phyloP scores from a whole-genome alignment of 441 rosid genomes.

The Biscutella auriculata region DNA sequence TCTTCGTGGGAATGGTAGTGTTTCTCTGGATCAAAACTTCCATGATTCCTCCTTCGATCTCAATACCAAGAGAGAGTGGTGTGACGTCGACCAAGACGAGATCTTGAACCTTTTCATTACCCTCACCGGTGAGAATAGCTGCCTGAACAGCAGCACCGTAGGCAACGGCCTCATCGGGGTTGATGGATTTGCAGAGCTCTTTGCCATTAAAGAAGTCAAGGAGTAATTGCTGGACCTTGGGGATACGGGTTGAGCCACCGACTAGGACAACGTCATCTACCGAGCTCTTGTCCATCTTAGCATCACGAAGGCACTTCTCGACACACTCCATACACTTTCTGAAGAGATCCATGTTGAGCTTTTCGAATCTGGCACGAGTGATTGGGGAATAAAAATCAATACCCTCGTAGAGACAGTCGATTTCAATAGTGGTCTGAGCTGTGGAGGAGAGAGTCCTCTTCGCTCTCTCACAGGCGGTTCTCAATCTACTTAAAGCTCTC shows the following conservation, averaged over 20 bases:
- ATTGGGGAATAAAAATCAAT: conserved; percentile 44
- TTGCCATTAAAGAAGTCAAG: conserved; percentile 51
- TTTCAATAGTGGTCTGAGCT: conserved; percentile 48
- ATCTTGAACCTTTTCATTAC: conserved; percentile 56
- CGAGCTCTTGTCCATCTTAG: conserved; percentile 41
- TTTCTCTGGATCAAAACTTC: conserved; percentile 42
- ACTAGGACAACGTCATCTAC: conserved; percentile 55
- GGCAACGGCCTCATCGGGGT: conserved; percentile 57
- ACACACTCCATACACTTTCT: conserved; percentile 57
- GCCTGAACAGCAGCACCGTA: conserved; percentile 63
- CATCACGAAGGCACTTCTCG: conserved; percentile 54
- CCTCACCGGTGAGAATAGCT: conserved; percentile 51
- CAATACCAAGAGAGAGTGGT: conserved; percentile 49
- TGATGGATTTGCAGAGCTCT: conserved; percentile 53
- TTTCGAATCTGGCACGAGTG: conserved; percentile 47
- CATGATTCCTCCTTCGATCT: conserved; percentile 49
- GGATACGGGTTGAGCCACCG: conserved; percentile 56
- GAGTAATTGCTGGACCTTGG: conserved; percentile 56
- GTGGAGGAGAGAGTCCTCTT: conserved; percentile 55
- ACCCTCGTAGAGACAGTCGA: conserved; percentile 49
- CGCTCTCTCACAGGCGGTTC: conserved; percentile 50
- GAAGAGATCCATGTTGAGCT: conserved; percentile 53
- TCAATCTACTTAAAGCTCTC: conserved; percentile 48
- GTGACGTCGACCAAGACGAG: conserved; percentile 45
- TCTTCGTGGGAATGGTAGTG: conserved; percentile 51